Conservation (phyloP, 2,329 filamentous ascomycete genomes). For the Sporothrix pseudoabietina region DNA sequence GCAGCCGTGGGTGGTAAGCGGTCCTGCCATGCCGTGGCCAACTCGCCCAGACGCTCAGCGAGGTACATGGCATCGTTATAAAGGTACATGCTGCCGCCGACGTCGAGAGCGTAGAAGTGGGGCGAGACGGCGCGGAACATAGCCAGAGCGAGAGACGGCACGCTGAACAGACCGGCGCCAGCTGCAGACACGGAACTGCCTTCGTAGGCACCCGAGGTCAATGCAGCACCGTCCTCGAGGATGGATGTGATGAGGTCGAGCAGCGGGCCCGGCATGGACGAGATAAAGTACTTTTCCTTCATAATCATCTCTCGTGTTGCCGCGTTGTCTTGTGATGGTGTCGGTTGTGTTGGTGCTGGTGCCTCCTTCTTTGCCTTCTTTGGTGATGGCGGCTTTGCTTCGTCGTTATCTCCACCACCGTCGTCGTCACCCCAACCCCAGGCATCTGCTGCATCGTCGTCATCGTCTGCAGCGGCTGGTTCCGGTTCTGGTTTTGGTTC, state of each 20-base stretch:
- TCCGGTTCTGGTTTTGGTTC: slow-evolving; percentile 31
- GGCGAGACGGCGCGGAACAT: slow-evolving; percentile 77
- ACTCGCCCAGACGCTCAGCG: slow-evolving; percentile 57
- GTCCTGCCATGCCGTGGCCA: slow-evolving; percentile 55
- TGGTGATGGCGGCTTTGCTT: slow-evolving; percentile 33
- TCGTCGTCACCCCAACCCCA: slow-evolving; percentile 87
- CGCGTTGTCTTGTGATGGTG: neutral
- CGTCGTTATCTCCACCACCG: slow-evolving; percentile 27
- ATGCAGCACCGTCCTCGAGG: slow-evolving; percentile 61
- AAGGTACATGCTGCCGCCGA: slow-evolving; percentile 67
- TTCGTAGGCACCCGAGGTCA: slow-evolving; percentile 54
- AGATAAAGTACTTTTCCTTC: slow-evolving; percentile 84
- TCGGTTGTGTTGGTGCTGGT: neutral
- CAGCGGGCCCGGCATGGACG: slow-evolving; percentile 80
- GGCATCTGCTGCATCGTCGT: slow-evolving; percentile 63
- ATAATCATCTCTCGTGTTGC: slow-evolving; percentile 68
- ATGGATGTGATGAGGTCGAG: slow-evolving; percentile 65
- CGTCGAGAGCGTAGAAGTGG: slow-evolving; percentile 67
- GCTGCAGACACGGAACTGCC: slow-evolving; percentile 65
- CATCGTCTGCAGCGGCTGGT: slow-evolving; percentile 36
- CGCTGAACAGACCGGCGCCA: slow-evolving; percentile 67
- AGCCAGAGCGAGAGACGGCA: slow-evolving; percentile 74
- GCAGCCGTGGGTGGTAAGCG: slow-evolving; percentile 54
- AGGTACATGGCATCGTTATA: slow-evolving; percentile 70
- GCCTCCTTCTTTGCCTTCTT: slow-evolving; percentile 22